Base-by-base conservation (phyloP, 345 rosid genomes). In the Nasturtium officinale region DNA sequence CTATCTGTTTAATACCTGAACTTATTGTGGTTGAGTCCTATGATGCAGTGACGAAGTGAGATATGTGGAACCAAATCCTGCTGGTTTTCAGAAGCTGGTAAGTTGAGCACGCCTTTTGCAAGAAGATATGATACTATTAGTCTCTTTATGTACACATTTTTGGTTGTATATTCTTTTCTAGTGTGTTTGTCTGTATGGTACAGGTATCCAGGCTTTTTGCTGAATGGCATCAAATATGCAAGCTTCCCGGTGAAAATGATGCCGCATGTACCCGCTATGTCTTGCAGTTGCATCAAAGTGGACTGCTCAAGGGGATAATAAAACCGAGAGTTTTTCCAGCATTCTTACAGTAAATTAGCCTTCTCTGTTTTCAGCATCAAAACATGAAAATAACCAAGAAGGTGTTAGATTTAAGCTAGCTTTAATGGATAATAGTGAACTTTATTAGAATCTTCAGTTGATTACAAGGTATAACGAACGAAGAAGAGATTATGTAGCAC, bases 1-100 rank as follows among this genome's bases (percentile, higher is more conserved):
- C 97, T 33, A 81, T 85, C 76, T 89, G 88, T 78, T 74, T 81
- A 43, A 79, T 91, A 20, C 95, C 97, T 2, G 97, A 94, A 76
- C 86, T 29, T 6, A 29, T 29, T 29, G 32, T 29, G 32, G 32
- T 32, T 32, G 37, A 32, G 9, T 7, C 9, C 9, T 32, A 9
- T 32, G 10, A 32, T 32, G 37, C 37, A 32, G 37, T 82, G 53
- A 10, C 11, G 15, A 38, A 38, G 43, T 38, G 43, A 38, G 43
- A 38, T 38, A 38, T 38, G 20, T 43, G 48, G 48, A 48, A 48
- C 53, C 26, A 48, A 12, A 48, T 18, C 53, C 53, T 48, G 53
- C 23, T 48, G 53, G 53, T 48, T 48, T 17, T 16, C 51, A 16
- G 21, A 46, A 17, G 23, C 51, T 6, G 51, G 51, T 17, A 16